Evolutionary conservation across 768 basidiomycete genomes (phyloP).

Genomic region (Tylopilus balloui): DNA sequence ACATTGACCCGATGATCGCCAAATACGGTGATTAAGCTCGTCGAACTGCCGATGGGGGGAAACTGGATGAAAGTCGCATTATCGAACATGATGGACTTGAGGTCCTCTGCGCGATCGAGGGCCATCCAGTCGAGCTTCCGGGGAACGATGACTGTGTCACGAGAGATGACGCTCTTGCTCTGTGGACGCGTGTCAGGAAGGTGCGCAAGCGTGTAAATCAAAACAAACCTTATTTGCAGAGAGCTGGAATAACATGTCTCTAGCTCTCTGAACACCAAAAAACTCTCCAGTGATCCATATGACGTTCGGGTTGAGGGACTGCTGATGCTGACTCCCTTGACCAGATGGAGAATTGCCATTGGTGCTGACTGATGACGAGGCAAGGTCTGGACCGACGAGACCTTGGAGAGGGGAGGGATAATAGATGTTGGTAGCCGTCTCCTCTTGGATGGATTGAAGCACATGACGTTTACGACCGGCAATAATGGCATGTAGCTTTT

Average conservation of each 20-base stretch:
- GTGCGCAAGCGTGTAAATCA: not conserved
- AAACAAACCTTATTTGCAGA: slow-evolving; percentile 73
- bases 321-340: slow-evolving; percentile 22
- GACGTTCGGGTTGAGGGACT: slow-evolving; percentile 60
- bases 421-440: slow-evolving; percentile 96
- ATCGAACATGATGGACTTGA: slow-evolving; percentile 91
- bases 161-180: slow-evolving; percentile 86
- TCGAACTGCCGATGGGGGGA: slow-evolving; percentile 87
- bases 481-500: slow-evolving; percentile 88
- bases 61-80: slow-evolving; percentile 96
- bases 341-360: slow-evolving; percentile 32
- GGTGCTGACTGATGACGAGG: slow-evolving; percentile 34
- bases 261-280: slow-evolving; percentile 89
- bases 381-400: slow-evolving; percentile 66
- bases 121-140: slow-evolving; percentile 99
- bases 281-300: slow-evolving; percentile 99
- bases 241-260: slow-evolving; percentile 91
- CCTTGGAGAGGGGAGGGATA: slow-evolving; percentile 88
- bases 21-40: slow-evolving; percentile 88
- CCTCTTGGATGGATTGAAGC: slow-evolving; percentile 91
- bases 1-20: slow-evolving; percentile 94
- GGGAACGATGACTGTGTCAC: slow-evolving; percentile 91
- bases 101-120: slow-evolving; percentile 90
- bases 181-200: slow-evolving; percentile 30
- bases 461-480: slow-evolving; percentile 84